Evolutionary conservation across 305 asterid genomes (phyloP).

Genomic region (Fraxinus xanthoxyloides): DNA sequence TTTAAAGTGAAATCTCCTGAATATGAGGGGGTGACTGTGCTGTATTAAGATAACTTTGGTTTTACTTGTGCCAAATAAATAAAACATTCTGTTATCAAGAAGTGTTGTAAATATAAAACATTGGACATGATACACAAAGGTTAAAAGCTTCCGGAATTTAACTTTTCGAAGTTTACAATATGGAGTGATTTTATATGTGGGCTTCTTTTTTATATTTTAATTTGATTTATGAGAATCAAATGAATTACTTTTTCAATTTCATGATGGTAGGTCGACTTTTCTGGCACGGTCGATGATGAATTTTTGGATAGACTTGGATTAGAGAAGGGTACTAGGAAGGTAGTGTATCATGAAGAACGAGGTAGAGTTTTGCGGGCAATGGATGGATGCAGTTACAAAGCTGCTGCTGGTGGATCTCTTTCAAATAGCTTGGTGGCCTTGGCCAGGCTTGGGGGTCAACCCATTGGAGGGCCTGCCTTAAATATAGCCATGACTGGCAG

Average conservation of each 20-base stretch:
- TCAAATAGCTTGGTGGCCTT: slow-evolving; percentile 88
- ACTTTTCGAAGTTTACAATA: background rate
- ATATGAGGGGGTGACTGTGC: background rate
- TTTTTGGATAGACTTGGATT: slow-evolving; percentile 70
- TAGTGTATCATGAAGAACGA: slow-evolving; percentile 90
- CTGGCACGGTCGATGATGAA: slow-evolving; percentile 80
- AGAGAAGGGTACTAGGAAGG: slow-evolving; percentile 83
- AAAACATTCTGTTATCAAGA: background rate
- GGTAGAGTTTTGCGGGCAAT: slow-evolving; percentile 84
- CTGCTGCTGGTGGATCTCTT: slow-evolving; percentile 99
- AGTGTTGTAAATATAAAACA: background rate
- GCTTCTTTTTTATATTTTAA: background rate
- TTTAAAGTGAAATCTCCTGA: background rate
- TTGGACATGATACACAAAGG: background rate
- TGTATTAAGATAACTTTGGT: background rate
- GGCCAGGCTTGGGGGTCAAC: slow-evolving; percentile 88
- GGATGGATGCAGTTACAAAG: slow-evolving; percentile 97
- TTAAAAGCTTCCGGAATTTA: background rate
- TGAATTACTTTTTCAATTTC: slow-evolving; percentile 7
- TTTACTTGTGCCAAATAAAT: background rate
- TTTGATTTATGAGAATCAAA: slow-evolving; percentile 1
- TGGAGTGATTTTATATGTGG: background rate
- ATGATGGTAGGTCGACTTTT: slow-evolving; percentile 78
- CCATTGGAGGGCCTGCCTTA: slow-evolving; percentile 64
- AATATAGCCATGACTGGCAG: slow-evolving; percentile 95